A percentile compares a stretch with the other conserved stretches of the same genome.
Evolutionary conservation across 2,329 filamentous ascomycete species (phyloP).

Genomic region (Coniosporium tulheliwenetii): DNA sequence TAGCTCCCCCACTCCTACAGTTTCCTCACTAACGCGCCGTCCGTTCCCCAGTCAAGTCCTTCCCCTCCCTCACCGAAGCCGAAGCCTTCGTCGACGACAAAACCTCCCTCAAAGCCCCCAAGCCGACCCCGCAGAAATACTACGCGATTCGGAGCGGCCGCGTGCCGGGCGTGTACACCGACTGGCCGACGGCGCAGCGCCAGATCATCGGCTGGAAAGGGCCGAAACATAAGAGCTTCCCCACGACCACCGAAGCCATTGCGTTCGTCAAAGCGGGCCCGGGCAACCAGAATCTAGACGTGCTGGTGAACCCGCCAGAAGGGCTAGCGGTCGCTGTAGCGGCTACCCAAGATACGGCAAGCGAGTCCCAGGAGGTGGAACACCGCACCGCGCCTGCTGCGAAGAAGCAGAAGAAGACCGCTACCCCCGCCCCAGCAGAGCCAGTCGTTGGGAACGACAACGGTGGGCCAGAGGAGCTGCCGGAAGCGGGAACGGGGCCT

Average conservation of each 20-base stretch:
- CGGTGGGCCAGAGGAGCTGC: constrained; percentile 14
- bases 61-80: constrained; percentile 58
- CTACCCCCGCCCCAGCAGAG: neutral
- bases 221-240: constrained; percentile 36
- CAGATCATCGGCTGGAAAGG: constrained; percentile 62
- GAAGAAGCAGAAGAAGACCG: constrained; percentile 23
- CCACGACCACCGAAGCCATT: constrained; percentile 51
- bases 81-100: constrained; percentile 56
- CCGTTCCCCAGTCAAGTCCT: constrained; percentile 55
- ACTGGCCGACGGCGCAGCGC: constrained; percentile 53
- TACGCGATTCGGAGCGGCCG: constrained; percentile 45
- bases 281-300: constrained; percentile 9
- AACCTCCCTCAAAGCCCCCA: constrained; percentile 18
- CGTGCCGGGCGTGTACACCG: constrained; percentile 45
- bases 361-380: constrained; percentile 10
- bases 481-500: constrained; percentile 38
- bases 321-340: neutral
- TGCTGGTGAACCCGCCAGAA: too few relatives aligned
- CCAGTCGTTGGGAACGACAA: neutral
- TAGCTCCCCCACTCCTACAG: neutral
- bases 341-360: neutral
- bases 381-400: constrained; percentile 11
- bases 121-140: constrained; percentile 31
- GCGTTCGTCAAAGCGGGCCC: constrained; percentile 46
- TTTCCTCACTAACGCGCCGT: neutral